Evolutionary conservation across 73 alveolate genomes (phyloP).

Genomic region (Paramecium pentaurelia): DNA sequence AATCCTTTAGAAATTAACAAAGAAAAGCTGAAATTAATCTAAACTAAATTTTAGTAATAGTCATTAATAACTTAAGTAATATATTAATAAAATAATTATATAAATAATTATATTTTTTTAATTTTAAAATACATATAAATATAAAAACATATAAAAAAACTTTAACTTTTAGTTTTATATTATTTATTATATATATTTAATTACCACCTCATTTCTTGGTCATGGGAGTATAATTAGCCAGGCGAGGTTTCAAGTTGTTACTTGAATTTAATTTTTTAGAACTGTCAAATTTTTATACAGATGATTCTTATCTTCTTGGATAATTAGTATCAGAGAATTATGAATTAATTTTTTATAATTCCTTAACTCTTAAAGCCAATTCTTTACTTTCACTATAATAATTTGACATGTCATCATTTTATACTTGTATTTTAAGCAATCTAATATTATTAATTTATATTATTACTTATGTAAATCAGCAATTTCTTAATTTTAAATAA

Average conservation of each 20-base stretch:
- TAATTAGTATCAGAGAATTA: not conserved
- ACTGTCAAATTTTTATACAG: not conserved
- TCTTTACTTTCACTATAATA: not conserved
- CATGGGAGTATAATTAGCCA: not conserved
- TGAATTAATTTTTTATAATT: slow-evolving; percentile 2
- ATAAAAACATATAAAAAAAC: too few species aligned
- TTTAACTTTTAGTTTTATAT: not conserved
- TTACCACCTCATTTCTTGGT: not conserved
- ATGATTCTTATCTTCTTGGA: not conserved
- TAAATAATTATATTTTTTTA: too few species aligned
- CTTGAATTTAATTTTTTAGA: not conserved
- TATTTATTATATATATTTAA: not conserved
- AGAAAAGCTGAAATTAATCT: not conserved
- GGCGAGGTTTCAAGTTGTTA: slow-evolving; percentile 1
- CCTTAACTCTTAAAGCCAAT: slow-evolving; percentile 15
- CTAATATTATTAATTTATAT: not conserved
- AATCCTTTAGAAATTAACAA: not conserved
- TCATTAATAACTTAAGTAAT: not conserved
- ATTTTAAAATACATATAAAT: too few species aligned
- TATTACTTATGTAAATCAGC: slow-evolving; percentile 17
- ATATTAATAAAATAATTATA: too few species aligned
- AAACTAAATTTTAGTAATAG: not conserved
- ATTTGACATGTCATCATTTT: not conserved
- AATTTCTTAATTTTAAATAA: slow-evolving; percentile 12
- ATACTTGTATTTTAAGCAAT: not conserved